Evolutionary conservation across 2,329 filamentous ascomycete genomes (phyloP).

Genomic region (Colletotrichum scovillei): DNA sequence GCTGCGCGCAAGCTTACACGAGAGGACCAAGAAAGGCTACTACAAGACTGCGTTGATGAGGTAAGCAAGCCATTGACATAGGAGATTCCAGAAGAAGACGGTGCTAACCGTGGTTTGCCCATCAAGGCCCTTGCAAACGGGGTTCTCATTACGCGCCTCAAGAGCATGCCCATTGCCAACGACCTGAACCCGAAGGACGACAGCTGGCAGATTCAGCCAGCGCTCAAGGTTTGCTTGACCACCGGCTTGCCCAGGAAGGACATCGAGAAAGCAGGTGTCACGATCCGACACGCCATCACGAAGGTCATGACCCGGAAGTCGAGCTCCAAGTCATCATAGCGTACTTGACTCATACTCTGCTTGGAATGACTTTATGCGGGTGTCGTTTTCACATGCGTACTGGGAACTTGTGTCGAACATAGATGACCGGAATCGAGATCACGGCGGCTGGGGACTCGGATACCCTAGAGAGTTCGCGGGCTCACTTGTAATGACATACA

Average conservation of each 20-base stretch:
- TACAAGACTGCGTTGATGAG: slow-evolving; percentile 97
- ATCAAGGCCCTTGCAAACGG: slow-evolving; percentile 83
- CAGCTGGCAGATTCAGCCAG: slow-evolving; percentile 78
- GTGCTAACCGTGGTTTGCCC: slow-evolving; percentile 11
- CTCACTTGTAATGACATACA: slow-evolving; percentile 9
- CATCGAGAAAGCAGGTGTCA: slow-evolving; percentile 90
- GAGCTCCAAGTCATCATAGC: slow-evolving; percentile 48
- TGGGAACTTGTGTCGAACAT: not conserved
- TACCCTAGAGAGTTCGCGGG: not conserved
- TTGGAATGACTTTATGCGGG: slow-evolving; percentile 36
- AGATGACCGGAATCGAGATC: not conserved
- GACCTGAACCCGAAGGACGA: slow-evolving; percentile 76
- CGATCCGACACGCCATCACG: slow-evolving; percentile 91
- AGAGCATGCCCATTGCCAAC: slow-evolving; percentile 76
- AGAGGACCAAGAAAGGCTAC: slow-evolving; percentile 83
- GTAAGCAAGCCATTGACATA: slow-evolving; percentile 66
- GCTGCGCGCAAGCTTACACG: slow-evolving; percentile 73
- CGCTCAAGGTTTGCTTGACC: slow-evolving; percentile 91
- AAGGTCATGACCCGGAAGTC: slow-evolving; percentile 82
- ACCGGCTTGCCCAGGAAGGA: slow-evolving; percentile 92
- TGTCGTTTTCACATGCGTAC: not conserved
- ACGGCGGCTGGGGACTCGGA: not conserved
- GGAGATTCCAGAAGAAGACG: not conserved
- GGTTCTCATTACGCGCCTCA: slow-evolving; percentile 88
- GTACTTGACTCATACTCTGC: not conserved